phyloP scores from a whole-genome alignment of 2,329 filamentous ascomycete species.

The Paecilomyces fulvus region DNA sequence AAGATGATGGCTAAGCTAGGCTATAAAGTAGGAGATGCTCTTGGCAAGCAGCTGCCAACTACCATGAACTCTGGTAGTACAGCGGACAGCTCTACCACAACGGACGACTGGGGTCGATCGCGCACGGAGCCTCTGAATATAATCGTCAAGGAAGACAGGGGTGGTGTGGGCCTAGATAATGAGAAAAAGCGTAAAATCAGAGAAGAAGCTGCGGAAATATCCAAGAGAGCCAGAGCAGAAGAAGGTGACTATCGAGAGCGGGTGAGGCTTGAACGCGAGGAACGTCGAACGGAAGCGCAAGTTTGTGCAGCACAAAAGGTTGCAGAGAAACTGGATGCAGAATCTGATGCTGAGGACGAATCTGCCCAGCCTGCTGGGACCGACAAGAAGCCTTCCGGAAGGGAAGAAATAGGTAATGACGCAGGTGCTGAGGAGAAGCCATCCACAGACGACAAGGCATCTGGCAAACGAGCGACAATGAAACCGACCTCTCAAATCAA shows the following conservation, averaged over 20 bases:
- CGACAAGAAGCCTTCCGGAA: conserved; percentile 4
- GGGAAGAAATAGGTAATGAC: conserved; percentile 7
- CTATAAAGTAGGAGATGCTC: conserved; percentile 64
- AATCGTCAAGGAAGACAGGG: conserved; percentile 66
- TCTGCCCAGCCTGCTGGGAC: conserved; percentile 10
- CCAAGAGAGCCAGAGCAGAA: conserved; percentile 56
- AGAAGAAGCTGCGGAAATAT: conserved; percentile 50
- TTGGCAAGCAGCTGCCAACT: conserved; percentile 56
- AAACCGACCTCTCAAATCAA: conserved; percentile 60
- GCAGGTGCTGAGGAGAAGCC: conserved; percentile 3
- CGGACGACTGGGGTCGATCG: conserved; percentile 19
- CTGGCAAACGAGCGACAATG: conserved; percentile 6
- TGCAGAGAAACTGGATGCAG: conserved; percentile 65
- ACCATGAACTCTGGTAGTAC: conserved; percentile 9
- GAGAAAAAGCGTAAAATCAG: conserved; percentile 71
- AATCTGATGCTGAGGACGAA: conserved; percentile 26
- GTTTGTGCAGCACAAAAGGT: conserved; percentile 73
- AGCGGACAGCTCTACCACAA: background rate
- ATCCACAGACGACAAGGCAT: background rate
- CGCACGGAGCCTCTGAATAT: conserved; percentile 67
- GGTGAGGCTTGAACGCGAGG: conserved; percentile 61
- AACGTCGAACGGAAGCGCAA: conserved; percentile 58
- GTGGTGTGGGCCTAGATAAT: conserved; percentile 74
- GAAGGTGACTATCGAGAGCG: conserved; percentile 67
- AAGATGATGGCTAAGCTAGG: conserved; percentile 97